phyloP scores from a whole-genome alignment of 192 early-diverging fungal genomes.

The Gaertneriomyces sp. region DNA sequence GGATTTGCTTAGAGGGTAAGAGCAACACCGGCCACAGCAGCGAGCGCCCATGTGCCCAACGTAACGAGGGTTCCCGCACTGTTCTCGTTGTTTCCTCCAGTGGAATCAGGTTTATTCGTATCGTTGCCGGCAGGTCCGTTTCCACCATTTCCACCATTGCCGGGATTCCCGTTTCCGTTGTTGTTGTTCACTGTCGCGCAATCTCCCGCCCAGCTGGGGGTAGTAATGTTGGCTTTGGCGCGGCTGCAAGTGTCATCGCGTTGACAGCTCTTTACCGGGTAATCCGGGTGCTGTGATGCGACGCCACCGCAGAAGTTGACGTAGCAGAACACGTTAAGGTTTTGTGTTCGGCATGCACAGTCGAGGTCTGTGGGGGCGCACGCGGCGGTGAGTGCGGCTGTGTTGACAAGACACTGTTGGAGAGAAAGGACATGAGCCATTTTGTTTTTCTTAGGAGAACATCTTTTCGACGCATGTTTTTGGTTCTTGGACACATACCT shows the following conservation, averaged over 20 bases:
- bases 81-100: too few relatives aligned
- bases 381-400: not conserved
- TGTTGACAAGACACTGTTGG: conserved; percentile 7
- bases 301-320: conserved; percentile 25
- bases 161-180: not conserved
- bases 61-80: too few relatives aligned
- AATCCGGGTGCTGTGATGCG: conserved; percentile 1
- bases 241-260: conserved; percentile 7
- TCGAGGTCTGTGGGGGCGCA: conserved; percentile 16
- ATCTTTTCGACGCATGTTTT: not conserved
- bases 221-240: conserved; percentile 1
- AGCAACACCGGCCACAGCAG: too few relatives aligned
- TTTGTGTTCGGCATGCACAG: conserved; percentile 12
- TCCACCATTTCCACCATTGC: not conserved
- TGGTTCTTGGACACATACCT: not conserved
- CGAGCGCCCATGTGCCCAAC: too few relatives aligned
- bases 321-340: conserved; percentile 19
- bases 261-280: conserved; percentile 4
- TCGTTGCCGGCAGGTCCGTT: too few relatives aligned
- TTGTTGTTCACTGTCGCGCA: conserved; percentile 3
- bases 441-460: too few relatives aligned
- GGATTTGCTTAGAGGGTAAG: too few relatives aligned
- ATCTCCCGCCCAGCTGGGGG: not conserved
- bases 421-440: not conserved
- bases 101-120: too few relatives aligned